Evolutionary conservation across 352 stramenopile species (phyloP).

Genomic region (Phytophthora podocarpi): DNA sequence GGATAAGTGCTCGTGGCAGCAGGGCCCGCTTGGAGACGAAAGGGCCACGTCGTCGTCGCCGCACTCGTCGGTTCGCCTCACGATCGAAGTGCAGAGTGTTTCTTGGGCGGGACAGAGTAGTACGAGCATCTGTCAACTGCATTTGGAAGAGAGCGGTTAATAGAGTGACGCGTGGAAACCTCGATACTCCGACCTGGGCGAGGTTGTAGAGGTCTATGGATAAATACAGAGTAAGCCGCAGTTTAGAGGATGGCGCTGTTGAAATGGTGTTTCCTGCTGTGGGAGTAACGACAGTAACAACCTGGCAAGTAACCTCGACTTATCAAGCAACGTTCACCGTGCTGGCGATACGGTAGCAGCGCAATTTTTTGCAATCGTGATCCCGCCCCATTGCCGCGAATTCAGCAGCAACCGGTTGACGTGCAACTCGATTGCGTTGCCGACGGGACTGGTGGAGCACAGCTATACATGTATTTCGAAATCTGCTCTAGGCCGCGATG

Average conservation of each 20-base stretch:
- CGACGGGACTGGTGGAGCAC: neutral
- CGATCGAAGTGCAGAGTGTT: conserved; percentile 35
- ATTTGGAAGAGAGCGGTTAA: conserved; percentile 28
- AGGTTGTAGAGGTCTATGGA: conserved; percentile 2
- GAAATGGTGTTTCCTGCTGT: too few species aligned
- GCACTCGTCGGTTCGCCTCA: conserved; percentile 21
- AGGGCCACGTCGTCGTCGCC: conserved; percentile 25
- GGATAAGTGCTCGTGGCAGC: conserved; percentile 18
- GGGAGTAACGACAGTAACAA: too few species aligned
- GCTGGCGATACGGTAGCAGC: neutral
- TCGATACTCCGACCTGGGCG: too few species aligned
- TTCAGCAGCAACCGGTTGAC: conserved; percentile 19
- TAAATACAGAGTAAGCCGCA: too few species aligned
- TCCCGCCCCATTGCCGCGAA: conserved; percentile 26
- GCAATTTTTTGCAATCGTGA: conserved; percentile 13
- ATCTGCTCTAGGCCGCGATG: conserved; percentile 20
- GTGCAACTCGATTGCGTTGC: conserved; percentile 8
- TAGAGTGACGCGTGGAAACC: too few species aligned
- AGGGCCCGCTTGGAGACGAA: neutral
- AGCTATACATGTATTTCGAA: conserved; percentile 29
- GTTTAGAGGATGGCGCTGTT: too few species aligned
- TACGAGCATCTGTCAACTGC: conserved; percentile 21
- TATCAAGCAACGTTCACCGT: too few species aligned
- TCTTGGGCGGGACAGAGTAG: conserved; percentile 35
- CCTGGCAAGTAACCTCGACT: too few species aligned